Conservation (phyloP, 495 filamentous ascomycete species). For the Xylaria nigripes region DNA sequence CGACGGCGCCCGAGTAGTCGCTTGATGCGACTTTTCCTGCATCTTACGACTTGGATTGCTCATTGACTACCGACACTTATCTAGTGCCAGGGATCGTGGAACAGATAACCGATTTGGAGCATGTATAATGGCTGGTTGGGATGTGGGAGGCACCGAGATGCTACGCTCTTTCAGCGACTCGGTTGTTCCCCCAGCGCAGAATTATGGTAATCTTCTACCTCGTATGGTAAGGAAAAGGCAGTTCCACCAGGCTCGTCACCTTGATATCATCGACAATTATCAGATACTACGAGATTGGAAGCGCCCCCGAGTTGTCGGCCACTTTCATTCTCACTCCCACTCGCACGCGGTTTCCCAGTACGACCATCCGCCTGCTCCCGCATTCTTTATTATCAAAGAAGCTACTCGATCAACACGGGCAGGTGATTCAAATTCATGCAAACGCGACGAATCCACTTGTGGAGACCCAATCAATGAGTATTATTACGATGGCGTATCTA, state of each 20-base stretch:
- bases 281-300: conserved; percentile 21
- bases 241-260: conserved; percentile 15
- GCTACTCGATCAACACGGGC: neutral
- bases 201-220: conserved; percentile 13
- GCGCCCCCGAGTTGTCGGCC: conserved; percentile 15
- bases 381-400: conserved; percentile 27
- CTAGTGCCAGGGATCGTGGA: neutral
- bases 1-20: neutral
- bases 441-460: conserved; percentile 6
- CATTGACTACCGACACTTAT: neutral
- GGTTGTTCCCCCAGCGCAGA: conserved; percentile 17
- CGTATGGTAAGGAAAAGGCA: conserved; percentile 21
- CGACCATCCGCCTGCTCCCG: conserved; percentile 13
- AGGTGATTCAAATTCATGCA: neutral
- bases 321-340: conserved; percentile 4
- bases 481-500: conserved; percentile 2
- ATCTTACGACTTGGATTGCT: neutral
- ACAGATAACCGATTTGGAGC: conserved; percentile 1
- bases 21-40: neutral
- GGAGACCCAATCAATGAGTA: neutral
- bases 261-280: conserved; percentile 18
- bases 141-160: conserved; percentile 28
- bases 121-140: conserved; percentile 30
- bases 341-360: conserved; percentile 10
- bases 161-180: conserved; percentile 29